Percentiles rank a stretch among this genome's conserved stretches.
Conservation (phyloP, 1,139 yeast species). For the Zygoascus sp. region DNA sequence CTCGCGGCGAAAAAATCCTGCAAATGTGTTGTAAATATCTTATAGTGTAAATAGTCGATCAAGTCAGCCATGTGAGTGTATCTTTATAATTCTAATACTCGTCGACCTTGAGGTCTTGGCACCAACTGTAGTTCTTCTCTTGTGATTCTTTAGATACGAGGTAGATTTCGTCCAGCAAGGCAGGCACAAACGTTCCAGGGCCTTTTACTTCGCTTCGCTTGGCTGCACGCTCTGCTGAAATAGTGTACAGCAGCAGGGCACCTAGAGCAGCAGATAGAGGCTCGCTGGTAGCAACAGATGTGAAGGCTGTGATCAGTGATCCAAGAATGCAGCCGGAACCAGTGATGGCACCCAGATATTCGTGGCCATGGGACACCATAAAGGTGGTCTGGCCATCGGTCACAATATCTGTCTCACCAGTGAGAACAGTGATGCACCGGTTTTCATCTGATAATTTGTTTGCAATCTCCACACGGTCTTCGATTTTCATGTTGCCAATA, state of each 20-base stretch:
- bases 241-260: constrained; percentile 61
- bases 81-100: no score
- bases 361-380: constrained; percentile 55
- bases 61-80: background rate
- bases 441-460: constrained; percentile 50
- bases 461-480: constrained; percentile 35
- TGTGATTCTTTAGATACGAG: constrained; percentile 14
- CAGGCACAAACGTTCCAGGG: constrained; percentile 51
- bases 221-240: constrained; percentile 56
- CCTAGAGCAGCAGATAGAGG: constrained; percentile 45
- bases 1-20: no score
- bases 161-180: constrained; percentile 46
- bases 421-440: constrained; percentile 65
- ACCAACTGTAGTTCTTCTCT: background rate
- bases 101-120: background rate
- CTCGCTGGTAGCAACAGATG: constrained; percentile 32
- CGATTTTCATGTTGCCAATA: constrained; percentile 36
- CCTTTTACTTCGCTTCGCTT: constrained; percentile 26
- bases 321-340: constrained; percentile 90
- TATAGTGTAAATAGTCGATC: background rate
- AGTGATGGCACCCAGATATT: constrained; percentile 68
- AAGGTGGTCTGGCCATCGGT: constrained; percentile 40
- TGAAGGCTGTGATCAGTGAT: constrained; percentile 59
- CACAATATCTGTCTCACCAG: constrained; percentile 52
- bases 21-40: background rate